Conservation (phyloP, 345 rosid genomes). For the Hypericum perforatum region DNA sequence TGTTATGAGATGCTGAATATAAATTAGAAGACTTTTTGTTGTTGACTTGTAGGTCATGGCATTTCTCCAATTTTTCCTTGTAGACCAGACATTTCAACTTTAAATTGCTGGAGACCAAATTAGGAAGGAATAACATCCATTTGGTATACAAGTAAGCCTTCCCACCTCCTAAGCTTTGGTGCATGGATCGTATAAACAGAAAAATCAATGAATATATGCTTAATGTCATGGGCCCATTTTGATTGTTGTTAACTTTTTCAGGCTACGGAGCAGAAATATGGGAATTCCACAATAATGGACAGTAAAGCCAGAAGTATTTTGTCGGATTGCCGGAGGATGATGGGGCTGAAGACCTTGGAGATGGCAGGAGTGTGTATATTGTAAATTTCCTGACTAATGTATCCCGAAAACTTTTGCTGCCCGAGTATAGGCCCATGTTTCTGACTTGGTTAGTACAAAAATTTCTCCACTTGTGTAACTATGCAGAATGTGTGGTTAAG, state of each 20-base stretch:
- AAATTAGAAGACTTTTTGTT: no score
- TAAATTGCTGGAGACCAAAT: slow-evolving; percentile 60
- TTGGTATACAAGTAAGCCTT: slow-evolving; percentile 16
- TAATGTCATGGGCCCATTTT: no score
- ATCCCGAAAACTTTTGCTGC: slow-evolving; percentile 54
- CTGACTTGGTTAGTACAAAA: slow-evolving; percentile 87
- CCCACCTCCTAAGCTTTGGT: neutral
- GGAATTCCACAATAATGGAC: slow-evolving; percentile 3
- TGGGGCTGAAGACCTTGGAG: slow-evolving; percentile 30
- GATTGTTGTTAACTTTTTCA: no score
- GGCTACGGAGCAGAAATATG: no score
- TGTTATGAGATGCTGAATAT: no score
- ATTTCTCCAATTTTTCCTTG: slow-evolving; percentile 50
- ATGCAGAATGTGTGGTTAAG: slow-evolving; percentile 27
- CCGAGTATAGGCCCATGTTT: slow-evolving; percentile 66
- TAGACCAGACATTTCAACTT: slow-evolving; percentile 53
- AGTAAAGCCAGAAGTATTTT: slow-evolving; percentile 17
- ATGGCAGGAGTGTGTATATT: slow-evolving; percentile 73
- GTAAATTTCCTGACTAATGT: slow-evolving; percentile 67
- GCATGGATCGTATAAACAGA: no score
- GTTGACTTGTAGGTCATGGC: slow-evolving; percentile 42
- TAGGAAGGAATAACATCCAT: slow-evolving; percentile 21
- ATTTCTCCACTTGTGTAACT: slow-evolving; percentile 63
- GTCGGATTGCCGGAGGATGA: slow-evolving; percentile 20
- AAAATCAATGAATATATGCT: no score